phyloP scores from a whole-genome alignment of 2,329 filamentous ascomycete species.

The Ophiostoma piceae region DNA sequence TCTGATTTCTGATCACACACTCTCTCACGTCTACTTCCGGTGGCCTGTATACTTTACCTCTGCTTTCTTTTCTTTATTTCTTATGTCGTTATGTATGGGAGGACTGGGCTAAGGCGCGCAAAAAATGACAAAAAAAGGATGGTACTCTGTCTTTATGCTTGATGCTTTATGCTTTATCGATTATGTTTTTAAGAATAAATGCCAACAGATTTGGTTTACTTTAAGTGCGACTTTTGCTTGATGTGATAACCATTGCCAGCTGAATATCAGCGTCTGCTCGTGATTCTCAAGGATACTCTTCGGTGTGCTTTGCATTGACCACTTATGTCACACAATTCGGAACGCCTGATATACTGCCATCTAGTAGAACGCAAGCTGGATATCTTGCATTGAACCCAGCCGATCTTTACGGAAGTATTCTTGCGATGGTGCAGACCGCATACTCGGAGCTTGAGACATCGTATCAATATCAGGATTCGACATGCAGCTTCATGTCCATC shows the following conservation, averaged over 20 bases:
- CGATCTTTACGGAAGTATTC: background rate
- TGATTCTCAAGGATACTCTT: background rate
- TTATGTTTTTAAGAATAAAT: background rate
- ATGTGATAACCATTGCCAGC: background rate
- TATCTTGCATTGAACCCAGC: too few relatives aligned
- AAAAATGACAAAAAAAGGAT: conserved; percentile 15
- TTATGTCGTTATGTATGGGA: conserved; percentile 14
- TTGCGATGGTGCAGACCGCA: background rate
- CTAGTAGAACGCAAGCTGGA: too few relatives aligned
- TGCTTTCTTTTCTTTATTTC: background rate
- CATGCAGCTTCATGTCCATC: too few relatives aligned
- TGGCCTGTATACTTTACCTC: background rate
- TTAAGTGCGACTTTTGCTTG: too few relatives aligned
- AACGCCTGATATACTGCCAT: too few relatives aligned
- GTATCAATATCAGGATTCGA: too few relatives aligned
- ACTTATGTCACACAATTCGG: too few relatives aligned
- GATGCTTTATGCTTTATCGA: background rate
- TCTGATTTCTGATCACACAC: background rate
- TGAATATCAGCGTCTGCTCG: background rate
- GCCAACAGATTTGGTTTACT: too few relatives aligned
- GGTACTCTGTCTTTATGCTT: conserved; percentile 3
- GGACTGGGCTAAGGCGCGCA: conserved; percentile 14
- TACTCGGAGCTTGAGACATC: too few relatives aligned
- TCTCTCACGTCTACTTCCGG: background rate
- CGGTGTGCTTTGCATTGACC: background rate